Conservation (phyloP, 176 grass and related monocot species). For the Zoysia pacifica region DNA sequence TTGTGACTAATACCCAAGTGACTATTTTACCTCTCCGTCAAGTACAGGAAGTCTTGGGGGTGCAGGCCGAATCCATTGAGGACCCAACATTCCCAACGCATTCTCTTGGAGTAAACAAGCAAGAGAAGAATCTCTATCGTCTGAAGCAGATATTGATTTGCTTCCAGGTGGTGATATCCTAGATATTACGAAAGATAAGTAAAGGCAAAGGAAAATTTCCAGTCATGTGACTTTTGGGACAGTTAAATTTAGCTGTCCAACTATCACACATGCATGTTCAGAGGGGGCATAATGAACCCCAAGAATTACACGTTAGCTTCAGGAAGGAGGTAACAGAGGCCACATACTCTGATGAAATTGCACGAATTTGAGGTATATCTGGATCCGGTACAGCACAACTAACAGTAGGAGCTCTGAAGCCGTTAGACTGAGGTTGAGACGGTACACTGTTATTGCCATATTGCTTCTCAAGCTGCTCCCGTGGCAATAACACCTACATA, state of each 20-base stretch:
- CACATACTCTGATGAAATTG: slow-evolving; percentile 82
- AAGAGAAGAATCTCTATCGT: slow-evolving; percentile 67
- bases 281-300: not conserved
- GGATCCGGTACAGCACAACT: slow-evolving; percentile 86
- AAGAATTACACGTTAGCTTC: slow-evolving; percentile 17
- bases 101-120: slow-evolving; percentile 63
- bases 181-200: slow-evolving; percentile 36
- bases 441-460: slow-evolving; percentile 42
- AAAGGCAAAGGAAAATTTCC: not conserved
- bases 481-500: slow-evolving; percentile 70
- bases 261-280: not conserved
- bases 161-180: slow-evolving; percentile 54
- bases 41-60: slow-evolving; percentile 87
- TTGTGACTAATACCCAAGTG: slow-evolving; percentile 10
- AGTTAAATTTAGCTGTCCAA: not conserved
- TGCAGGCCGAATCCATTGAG: slow-evolving; percentile 83
- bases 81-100: slow-evolving; percentile 58
- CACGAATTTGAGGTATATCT: slow-evolving; percentile 69
- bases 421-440: slow-evolving; percentile 50
- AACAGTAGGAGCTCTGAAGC: slow-evolving; percentile 70
- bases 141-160: slow-evolving; percentile 58
- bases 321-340: slow-evolving; percentile 17
- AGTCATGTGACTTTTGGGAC: not conserved
- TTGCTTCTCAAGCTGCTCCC: slow-evolving; percentile 87
- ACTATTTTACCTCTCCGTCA: slow-evolving; percentile 79